Percentiles rank a stretch among this genome's conserved stretches.
Evolutionary conservation across 1,284 basidiomycete species (phyloP).

Genomic region (Schizopora paradoxa): DNA sequence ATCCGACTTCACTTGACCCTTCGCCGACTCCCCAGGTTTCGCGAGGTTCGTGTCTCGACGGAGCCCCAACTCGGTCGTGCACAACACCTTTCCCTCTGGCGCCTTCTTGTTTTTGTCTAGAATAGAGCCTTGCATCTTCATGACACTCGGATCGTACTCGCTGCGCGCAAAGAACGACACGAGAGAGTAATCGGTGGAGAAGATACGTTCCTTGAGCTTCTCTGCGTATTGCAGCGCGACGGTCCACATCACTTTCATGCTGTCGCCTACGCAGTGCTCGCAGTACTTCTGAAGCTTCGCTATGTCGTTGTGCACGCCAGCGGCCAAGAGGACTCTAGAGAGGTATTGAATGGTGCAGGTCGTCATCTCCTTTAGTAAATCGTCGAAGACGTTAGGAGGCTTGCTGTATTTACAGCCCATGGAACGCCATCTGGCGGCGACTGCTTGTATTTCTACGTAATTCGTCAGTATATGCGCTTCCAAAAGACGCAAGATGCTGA

Average conservation of each 20-base stretch:
- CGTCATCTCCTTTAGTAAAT: too few relatives aligned
- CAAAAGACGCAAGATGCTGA: too few relatives aligned
- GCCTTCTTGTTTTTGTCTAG: too few relatives aligned
- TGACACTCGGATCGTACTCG: too few relatives aligned
- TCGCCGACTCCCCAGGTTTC: background rate
- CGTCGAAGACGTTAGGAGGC: too few relatives aligned
- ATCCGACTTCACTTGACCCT: background rate
- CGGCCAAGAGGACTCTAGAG: too few relatives aligned
- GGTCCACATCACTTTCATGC: background rate
- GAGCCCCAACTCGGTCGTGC: slow-evolving; percentile 4
- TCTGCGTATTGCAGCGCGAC: background rate
- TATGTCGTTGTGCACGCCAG: too few relatives aligned
- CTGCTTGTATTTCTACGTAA: slow-evolving; percentile 5
- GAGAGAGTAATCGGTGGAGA: slow-evolving; percentile 7
- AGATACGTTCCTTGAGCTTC: slow-evolving; percentile 4
- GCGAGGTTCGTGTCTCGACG: background rate
- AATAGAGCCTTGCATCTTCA: too few relatives aligned
- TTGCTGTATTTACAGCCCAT: slow-evolving; percentile 1
- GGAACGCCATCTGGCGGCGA: slow-evolving; percentile 6
- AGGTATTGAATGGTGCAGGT: too few relatives aligned
- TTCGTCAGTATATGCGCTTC: too few relatives aligned
- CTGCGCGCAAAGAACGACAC: background rate
- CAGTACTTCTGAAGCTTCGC: background rate
- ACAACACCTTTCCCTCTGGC: slow-evolving; percentile 5
- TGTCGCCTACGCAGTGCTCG: background rate